phyloP scores from a whole-genome alignment of 768 basidiomycete species.

The Russula brevipes region DNA sequence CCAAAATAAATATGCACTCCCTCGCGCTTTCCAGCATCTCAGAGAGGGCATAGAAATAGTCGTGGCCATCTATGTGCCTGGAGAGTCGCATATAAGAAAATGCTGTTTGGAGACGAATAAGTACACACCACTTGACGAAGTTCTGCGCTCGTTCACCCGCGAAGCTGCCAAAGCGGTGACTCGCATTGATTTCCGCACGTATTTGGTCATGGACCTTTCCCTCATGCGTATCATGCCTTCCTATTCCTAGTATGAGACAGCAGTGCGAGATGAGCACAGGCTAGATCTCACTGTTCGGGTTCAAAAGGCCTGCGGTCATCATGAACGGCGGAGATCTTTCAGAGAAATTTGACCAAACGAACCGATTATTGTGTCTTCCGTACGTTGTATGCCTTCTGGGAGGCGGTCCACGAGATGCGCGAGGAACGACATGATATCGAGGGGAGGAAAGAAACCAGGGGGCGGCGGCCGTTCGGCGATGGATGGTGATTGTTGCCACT shows the following conservation, averaged over 20 bases:
- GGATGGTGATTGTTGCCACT: too few relatives aligned
- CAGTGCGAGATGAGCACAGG: not conserved
- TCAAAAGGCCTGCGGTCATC: constrained; percentile 17
- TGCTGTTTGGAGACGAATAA: not conserved
- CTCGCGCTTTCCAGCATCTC: constrained; percentile 80
- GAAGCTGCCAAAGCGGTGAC: constrained; percentile 85
- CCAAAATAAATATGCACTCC: constrained; percentile 85
- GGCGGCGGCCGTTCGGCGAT: too few relatives aligned
- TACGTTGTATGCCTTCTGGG: constrained; percentile 28
- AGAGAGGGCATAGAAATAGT: constrained; percentile 93
- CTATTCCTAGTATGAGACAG: constrained; percentile 22
- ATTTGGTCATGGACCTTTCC: constrained; percentile 69
- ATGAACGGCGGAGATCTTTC: not conserved
- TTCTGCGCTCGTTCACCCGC: constrained; percentile 66
- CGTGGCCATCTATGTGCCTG: constrained; percentile 91
- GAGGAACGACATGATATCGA: constrained; percentile 14
- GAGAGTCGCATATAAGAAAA: not conserved
- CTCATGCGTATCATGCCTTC: constrained; percentile 70
- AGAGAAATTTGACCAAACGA: not conserved
- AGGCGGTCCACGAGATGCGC: constrained; percentile 20
- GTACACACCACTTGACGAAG: constrained; percentile 70
- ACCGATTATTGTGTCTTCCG: constrained; percentile 26
- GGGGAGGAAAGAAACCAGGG: too few relatives aligned
- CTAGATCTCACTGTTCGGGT: constrained; percentile 23
- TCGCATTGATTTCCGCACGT: constrained; percentile 65